These are phyloP conservation scores for Penstemon davidsonii DNA, from an alignment of 257 asterid species.

Conservation along the genomic window DNA sequence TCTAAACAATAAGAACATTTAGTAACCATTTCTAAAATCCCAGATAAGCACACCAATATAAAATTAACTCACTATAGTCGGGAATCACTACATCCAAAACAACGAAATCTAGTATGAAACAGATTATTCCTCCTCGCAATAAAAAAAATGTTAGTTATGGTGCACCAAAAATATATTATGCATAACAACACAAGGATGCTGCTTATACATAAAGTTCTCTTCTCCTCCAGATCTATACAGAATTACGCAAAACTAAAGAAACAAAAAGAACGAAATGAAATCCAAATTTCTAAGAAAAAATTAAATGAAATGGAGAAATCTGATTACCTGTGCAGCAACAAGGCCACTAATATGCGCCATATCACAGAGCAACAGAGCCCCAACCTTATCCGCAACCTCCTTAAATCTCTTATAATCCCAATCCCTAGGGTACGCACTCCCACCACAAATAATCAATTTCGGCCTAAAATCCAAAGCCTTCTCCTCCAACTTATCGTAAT, in stretches of 20 bases:
- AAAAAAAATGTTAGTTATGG: too few relatives aligned
- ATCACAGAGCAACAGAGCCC: slow-evolving; percentile 84
- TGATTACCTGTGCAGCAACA: slow-evolving; percentile 88
- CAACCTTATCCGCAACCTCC: slow-evolving; percentile 59
- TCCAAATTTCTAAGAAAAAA: not conserved
- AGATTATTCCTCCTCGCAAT: too few relatives aligned
- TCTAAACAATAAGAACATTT: too few relatives aligned
- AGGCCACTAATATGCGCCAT: slow-evolving; percentile 99
- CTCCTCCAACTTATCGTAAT: slow-evolving; percentile 75
- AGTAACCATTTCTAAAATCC: not conserved
- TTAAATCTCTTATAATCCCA: slow-evolving; percentile 69
- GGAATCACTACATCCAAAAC: not conserved
- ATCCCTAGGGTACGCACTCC: slow-evolving; percentile 84
- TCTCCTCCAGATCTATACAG: too few relatives aligned
- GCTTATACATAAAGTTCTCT: too few relatives aligned
- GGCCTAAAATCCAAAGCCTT: slow-evolving; percentile 91
- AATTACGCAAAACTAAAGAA: too few relatives aligned
- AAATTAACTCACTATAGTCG: too few relatives aligned
- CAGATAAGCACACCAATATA: not conserved
- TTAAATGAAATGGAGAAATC: not conserved
- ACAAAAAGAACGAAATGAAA: not conserved
- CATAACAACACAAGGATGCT: too few relatives aligned
- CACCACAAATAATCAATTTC: slow-evolving; percentile 81
- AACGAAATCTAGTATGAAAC: too few relatives aligned
- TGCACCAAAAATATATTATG: too few relatives aligned